Evolutionary conservation across 495 filamentous ascomycete species (phyloP).

Genomic region (Lophiostoma macrostomum): DNA sequence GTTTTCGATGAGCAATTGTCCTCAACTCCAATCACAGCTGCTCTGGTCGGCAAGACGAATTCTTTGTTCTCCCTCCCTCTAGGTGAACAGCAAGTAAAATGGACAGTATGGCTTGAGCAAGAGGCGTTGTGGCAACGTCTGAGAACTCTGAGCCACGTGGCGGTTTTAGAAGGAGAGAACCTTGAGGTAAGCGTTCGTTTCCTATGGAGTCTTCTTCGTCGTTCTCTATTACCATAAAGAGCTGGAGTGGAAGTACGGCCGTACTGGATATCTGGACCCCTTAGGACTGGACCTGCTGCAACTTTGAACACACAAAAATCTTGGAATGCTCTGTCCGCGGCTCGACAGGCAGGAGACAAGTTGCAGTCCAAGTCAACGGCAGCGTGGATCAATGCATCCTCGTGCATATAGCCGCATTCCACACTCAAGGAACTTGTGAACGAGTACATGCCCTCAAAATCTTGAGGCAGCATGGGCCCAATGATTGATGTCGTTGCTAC

Average conservation of each 20-base stretch:
- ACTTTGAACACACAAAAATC: too few relatives aligned
- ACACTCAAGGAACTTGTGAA: too few relatives aligned
- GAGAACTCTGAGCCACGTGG: constrained; percentile 60
- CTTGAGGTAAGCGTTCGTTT: constrained; percentile 43
- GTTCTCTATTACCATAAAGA: not conserved
- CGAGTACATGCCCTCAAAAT: too few relatives aligned
- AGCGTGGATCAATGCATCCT: too few relatives aligned
- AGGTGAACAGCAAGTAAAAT: constrained; percentile 40
- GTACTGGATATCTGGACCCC: not conserved
- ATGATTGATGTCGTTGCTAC: too few relatives aligned
- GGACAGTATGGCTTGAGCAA: constrained; percentile 43
- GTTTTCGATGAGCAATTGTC: constrained; percentile 51
- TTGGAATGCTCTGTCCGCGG: too few relatives aligned
- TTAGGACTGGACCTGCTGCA: too few relatives aligned
- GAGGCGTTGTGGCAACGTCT: constrained; percentile 54
- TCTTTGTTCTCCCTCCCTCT: constrained; percentile 53
- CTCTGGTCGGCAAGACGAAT: constrained; percentile 41
- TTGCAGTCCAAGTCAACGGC: too few relatives aligned
- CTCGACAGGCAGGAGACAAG: too few relatives aligned
- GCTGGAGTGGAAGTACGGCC: not conserved
- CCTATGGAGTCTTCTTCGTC: not conserved
- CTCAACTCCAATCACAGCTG: constrained; percentile 38
- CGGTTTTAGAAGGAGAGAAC: constrained; percentile 49
- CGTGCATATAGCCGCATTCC: too few relatives aligned
- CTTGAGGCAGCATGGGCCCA: too few relatives aligned